phyloP scores from a whole-genome alignment of 768 basidiomycete genomes.

The Leccinum imitatum region DNA sequence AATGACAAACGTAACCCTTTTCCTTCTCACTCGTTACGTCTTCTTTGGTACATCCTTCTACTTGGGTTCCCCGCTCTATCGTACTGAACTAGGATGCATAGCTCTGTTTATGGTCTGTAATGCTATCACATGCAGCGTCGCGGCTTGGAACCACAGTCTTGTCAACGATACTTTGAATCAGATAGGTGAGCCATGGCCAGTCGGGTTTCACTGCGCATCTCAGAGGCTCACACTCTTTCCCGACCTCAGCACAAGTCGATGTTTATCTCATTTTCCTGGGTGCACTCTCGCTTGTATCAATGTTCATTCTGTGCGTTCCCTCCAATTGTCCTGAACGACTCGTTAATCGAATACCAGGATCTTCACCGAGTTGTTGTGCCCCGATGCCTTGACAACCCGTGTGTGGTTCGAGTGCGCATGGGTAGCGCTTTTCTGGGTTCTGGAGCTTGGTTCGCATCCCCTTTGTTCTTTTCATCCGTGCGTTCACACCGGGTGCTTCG shows the following conservation, averaged over 20 bases:
- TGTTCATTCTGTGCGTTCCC: slow-evolving; percentile 56
- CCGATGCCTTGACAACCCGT: slow-evolving; percentile 50
- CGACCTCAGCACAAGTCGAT: slow-evolving; percentile 47
- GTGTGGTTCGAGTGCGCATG: slow-evolving; percentile 74
- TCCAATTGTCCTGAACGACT: background rate
- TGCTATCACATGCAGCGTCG: slow-evolving; percentile 61
- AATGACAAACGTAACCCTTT: slow-evolving; percentile 40
- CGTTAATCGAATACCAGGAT: slow-evolving; percentile 36
- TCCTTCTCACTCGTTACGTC: slow-evolving; percentile 55
- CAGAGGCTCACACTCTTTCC: slow-evolving; percentile 10
- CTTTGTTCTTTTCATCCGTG: slow-evolving; percentile 1
- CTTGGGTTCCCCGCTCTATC: background rate
- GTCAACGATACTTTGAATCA: slow-evolving; percentile 30
- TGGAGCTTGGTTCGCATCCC: slow-evolving; percentile 55
- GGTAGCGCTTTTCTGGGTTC: slow-evolving; percentile 54
- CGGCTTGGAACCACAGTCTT: slow-evolving; percentile 68
- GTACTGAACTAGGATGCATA: slow-evolving; percentile 26
- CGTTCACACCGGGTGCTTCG: slow-evolving; percentile 4
- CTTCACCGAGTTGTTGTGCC: slow-evolving; percentile 57
- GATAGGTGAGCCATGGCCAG: slow-evolving; percentile 39
- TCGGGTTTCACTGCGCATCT: background rate
- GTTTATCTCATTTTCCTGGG: slow-evolving; percentile 61
- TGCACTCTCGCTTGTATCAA: slow-evolving; percentile 53
- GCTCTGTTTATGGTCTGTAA: slow-evolving; percentile 63
- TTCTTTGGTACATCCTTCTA: slow-evolving; percentile 49